Evolutionary conservation across 306 rosid species (phyloP).

Genomic region (Prunus armeniaca): DNA sequence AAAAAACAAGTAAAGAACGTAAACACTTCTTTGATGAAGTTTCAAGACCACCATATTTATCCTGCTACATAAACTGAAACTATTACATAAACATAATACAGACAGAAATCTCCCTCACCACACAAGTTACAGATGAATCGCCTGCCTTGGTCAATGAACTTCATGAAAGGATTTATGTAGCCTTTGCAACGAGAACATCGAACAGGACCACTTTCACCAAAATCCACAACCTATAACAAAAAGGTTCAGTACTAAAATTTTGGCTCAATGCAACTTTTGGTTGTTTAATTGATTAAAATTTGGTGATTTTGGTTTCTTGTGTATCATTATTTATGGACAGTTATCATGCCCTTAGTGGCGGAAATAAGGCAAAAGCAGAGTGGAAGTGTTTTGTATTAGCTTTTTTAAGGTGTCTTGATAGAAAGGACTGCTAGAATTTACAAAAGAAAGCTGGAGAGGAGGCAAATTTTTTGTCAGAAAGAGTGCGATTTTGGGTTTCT

Average conservation of each 20-base stretch:
- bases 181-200: constrained; percentile 99
- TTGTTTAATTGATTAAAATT: background rate
- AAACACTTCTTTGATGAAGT: background rate
- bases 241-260: constrained; percentile 1
- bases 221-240: constrained; percentile 78
- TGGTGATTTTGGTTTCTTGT: background rate
- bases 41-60: background rate
- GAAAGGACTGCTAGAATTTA: background rate
- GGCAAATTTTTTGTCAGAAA: background rate
- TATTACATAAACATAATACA: background rate
- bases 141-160: constrained; percentile 94
- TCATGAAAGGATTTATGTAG: constrained; percentile 96
- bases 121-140: constrained; percentile 91
- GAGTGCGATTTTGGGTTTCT: background rate
- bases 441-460: background rate
- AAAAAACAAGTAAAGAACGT: background rate
- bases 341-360: background rate
- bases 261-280: background rate
- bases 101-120: constrained; percentile 58
- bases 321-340: background rate
- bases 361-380: background rate
- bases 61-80: background rate
- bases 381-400: background rate
- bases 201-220: constrained; percentile 98
- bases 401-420: background rate